Conservation (phyloP, 192 early-diverging fungal species). For the Backusella mclennaniae region DNA sequence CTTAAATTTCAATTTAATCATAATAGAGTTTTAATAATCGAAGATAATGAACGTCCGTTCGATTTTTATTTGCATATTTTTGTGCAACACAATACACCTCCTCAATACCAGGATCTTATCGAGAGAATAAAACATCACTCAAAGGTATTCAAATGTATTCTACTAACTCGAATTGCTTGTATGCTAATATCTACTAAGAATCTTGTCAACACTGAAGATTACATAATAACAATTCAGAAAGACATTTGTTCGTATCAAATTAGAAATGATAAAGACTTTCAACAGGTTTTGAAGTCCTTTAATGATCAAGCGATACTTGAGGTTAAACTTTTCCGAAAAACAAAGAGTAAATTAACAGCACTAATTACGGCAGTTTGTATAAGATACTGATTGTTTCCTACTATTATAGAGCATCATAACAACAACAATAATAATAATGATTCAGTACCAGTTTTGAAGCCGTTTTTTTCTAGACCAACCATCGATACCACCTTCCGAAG, state of each 20-base stretch:
- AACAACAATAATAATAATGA: not conserved
- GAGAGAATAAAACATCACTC: conserved; percentile 11
- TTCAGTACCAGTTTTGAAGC: not conserved
- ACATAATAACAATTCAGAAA: not conserved
- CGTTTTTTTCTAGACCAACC: not conserved
- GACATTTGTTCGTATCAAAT: not conserved
- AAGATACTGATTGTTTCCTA: not conserved
- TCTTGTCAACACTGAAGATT: not conserved
- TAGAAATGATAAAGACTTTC: not conserved
- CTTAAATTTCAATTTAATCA: not conserved
- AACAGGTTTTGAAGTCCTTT: not conserved
- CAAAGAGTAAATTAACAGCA: not conserved
- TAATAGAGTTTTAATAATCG: not conserved
- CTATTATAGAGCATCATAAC: not conserved
- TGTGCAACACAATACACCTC: conserved; percentile 6
- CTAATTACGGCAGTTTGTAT: not conserved
- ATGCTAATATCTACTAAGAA: not conserved
- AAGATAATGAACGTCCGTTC: conserved; percentile 2
- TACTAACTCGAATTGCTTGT: not conserved
- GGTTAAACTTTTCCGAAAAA: not conserved
- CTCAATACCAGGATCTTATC: not conserved
- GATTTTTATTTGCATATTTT: conserved; percentile 15
- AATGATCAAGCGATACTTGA: conserved; percentile 6
- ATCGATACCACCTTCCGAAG: not conserved
- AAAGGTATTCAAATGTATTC: not conserved